A percentile compares a stretch with the other conserved stretches of the same genome.
Evolutionary conservation across 2,329 filamentous ascomycete genomes (phyloP).

Genomic region (Fusarium proliferatum): DNA sequence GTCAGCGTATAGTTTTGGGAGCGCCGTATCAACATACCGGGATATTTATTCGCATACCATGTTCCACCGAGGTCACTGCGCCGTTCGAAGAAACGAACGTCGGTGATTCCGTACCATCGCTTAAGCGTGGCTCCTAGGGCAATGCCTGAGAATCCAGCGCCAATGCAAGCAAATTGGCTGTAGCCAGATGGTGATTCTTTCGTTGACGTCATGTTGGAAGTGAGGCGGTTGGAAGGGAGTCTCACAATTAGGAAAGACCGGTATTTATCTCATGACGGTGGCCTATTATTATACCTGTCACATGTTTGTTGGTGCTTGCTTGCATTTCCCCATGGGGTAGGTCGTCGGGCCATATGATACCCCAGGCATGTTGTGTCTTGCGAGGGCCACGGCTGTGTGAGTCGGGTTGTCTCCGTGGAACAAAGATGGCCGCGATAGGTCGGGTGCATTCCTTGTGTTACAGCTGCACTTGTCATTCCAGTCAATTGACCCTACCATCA

Average conservation of each 20-base stretch:
- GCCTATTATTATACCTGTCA: background rate
- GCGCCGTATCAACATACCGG: background rate
- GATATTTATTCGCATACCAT: background rate
- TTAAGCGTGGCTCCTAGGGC: background rate
- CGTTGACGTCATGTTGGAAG: background rate
- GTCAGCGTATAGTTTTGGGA: background rate
- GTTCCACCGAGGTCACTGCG: background rate
- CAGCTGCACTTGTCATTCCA: background rate
- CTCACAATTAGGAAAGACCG: background rate
- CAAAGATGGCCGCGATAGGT: background rate
- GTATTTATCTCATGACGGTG: rapidly evolving
- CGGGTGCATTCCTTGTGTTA: background rate
- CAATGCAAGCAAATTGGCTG: background rate
- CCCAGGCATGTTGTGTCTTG: background rate
- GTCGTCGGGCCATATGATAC: background rate
- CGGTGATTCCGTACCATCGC: background rate
- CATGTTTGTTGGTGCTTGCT: background rate
- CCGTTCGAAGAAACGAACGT: background rate
- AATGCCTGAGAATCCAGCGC: slow-evolving; percentile 1
- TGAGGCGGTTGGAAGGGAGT: background rate
- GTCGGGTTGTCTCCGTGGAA: background rate
- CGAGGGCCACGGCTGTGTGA: background rate
- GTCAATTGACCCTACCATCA: too few relatives aligned
- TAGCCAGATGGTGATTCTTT: background rate
- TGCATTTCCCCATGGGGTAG: background rate